A percentile compares a stretch with the other conserved stretches of the same genome.
Conservation (phyloP, 1,284 basidiomycete species). For the Megacollybia platyphylla region DNA sequence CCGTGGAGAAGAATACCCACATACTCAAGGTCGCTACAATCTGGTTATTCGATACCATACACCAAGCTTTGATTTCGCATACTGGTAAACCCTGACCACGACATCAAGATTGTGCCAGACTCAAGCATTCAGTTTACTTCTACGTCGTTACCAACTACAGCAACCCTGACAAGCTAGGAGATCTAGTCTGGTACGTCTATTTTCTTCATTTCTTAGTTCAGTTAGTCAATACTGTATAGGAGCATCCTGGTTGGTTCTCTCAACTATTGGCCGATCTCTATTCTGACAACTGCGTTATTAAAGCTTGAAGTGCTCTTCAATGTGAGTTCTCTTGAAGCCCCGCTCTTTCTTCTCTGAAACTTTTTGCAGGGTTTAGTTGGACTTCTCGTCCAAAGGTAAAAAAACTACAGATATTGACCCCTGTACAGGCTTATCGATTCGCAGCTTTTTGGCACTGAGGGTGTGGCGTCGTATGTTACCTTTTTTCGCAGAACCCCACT, state of each 20-base stretch:
- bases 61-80: conserved; percentile 40
- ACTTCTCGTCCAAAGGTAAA: conserved; percentile 36
- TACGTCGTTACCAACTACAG: conserved; percentile 39
- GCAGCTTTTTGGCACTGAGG: conserved; percentile 31
- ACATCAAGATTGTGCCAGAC: background rate
- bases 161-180: conserved; percentile 21
- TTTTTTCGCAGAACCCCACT: background rate
- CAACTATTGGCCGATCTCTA: background rate
- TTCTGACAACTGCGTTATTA: conserved; percentile 6
- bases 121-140: conserved; percentile 25
- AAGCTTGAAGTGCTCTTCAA: background rate
- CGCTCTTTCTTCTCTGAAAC: background rate
- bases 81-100: conserved; percentile 19
- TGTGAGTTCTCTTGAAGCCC: background rate
- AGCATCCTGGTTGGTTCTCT: conserved; percentile 26
- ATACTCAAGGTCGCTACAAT: conserved; percentile 23
- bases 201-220: background rate
- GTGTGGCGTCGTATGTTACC: conserved; percentile 36
- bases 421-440: background rate
- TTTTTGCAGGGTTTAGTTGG: conserved; percentile 34
- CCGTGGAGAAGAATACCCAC: too few species aligned
- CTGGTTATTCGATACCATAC: conserved; percentile 33
- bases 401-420: background rate
- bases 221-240: conserved; percentile 16
- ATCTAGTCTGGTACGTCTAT: conserved; percentile 30